Evolutionary conservation across 2,329 filamentous ascomycete species (phyloP).

Genomic region (Calonectria ilicicola): DNA sequence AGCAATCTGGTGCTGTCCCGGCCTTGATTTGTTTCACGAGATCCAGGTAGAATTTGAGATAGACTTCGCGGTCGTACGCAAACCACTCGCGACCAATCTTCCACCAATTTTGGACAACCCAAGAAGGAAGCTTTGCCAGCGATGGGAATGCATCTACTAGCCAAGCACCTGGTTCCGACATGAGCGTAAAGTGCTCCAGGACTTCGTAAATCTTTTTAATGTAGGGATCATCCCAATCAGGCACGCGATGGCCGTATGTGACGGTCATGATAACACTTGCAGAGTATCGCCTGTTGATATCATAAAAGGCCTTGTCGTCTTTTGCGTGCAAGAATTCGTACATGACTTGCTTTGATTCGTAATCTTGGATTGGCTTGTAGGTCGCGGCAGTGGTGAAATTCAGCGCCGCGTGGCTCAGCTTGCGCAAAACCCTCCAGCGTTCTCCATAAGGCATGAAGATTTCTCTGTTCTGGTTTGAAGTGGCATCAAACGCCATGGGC

Average conservation of each 20-base stretch:
- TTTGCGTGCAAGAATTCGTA: conserved; percentile 22
- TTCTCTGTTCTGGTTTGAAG: conserved; percentile 21
- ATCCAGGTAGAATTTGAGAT: conserved; percentile 29
- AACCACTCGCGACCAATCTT: conserved; percentile 27
- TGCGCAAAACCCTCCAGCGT: conserved; percentile 25
- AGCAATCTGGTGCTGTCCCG: conserved; percentile 29
- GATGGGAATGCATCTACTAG: conserved; percentile 25
- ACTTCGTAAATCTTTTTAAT: conserved; percentile 34
- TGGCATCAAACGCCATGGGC: conserved; percentile 25
- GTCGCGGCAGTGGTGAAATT: conserved; percentile 26
- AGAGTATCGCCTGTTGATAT: conserved; percentile 35
- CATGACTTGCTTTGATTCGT: conserved; percentile 31
- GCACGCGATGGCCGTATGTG: conserved; percentile 32
- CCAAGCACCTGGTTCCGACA: conserved; percentile 24
- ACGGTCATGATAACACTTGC: conserved; percentile 34
- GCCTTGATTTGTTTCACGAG: conserved; percentile 24
- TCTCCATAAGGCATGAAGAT: conserved; percentile 29
- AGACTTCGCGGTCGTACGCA: conserved; percentile 30
- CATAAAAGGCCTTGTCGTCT: conserved; percentile 25
- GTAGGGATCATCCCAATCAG: conserved; percentile 25
- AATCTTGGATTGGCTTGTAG: conserved; percentile 32
- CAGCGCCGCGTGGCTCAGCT: conserved; percentile 22
- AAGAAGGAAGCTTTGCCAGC: conserved; percentile 19
- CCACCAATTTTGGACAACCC: conserved; percentile 25
- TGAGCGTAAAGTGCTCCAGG: conserved; percentile 23